Percentiles rank a stretch among this genome's conserved stretches.
These are phyloP conservation scores for Akanthomyces uredinophilus DNA, from an alignment of 2,329 filamentous ascomycete species.

Conservation along the genomic window DNA sequence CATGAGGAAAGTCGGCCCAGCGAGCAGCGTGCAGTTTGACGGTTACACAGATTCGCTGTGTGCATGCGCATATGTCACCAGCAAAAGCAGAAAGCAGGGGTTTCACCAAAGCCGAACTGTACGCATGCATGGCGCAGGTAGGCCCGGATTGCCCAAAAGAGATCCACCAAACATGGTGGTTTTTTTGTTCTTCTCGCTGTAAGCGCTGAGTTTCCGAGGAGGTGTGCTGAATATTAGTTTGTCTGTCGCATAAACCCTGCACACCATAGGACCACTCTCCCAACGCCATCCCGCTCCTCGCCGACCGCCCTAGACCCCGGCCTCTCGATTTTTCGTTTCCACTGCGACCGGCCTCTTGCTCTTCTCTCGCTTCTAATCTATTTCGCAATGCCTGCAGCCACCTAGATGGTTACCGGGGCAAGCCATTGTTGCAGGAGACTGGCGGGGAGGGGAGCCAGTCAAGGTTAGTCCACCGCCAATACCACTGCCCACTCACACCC, in stretches of 20 bases:
- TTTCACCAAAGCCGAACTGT: background rate
- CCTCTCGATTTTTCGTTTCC: background rate
- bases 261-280: background rate
- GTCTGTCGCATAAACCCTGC: slow-evolving; percentile 1
- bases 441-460: background rate
- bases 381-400: background rate
- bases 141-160: slow-evolving; percentile 6
- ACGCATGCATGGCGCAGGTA: background rate
- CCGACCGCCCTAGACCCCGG: background rate
- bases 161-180: background rate
- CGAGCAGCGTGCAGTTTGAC: background rate
- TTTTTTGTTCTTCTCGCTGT: background rate
- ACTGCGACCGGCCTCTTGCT: background rate
- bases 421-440: background rate
- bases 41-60: slow-evolving; percentile 7
- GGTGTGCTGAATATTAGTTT: background rate
- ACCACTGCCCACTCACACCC: slow-evolving; percentile 7
- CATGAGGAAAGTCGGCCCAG: background rate
- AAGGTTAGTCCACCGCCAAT: background rate
- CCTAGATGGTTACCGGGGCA: background rate
- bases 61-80: background rate
- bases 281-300: slow-evolving; percentile 5
- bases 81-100: background rate
- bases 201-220: slow-evolving; percentile 4
- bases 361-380: background rate